phyloP scores from a whole-genome alignment of 768 basidiomycete species.

The Cystobasidium tubakii region DNA sequence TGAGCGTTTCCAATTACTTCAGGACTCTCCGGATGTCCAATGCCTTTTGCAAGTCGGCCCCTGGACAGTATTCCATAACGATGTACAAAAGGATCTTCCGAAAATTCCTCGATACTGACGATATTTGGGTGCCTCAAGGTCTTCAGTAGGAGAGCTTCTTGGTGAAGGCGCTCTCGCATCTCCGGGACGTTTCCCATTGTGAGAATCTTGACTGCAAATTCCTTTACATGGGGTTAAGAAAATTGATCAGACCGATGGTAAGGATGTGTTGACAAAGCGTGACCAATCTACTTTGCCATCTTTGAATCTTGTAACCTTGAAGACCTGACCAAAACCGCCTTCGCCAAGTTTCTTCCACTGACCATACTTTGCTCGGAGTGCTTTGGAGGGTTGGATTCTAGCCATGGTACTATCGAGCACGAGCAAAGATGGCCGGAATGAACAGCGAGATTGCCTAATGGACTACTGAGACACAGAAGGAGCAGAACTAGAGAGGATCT shows the following conservation, averaged over 20 bases:
- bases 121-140: constrained; percentile 17
- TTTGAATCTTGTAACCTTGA: constrained; percentile 11
- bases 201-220: constrained; percentile 18
- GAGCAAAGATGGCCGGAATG: constrained; percentile 4
- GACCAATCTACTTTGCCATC: constrained; percentile 13
- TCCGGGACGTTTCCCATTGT: constrained; percentile 10
- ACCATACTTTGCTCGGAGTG: constrained; percentile 16
- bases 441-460: not conserved
- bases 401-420: not conserved
- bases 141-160: constrained; percentile 21
- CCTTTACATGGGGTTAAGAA: not conserved
- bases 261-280: not conserved
- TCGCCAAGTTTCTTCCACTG: constrained; percentile 7
- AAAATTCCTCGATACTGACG: constrained; percentile 16
- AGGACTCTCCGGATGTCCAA: constrained; percentile 7
- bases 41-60: constrained; percentile 13
- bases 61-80: constrained; percentile 28
- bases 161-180: constrained; percentile 12
- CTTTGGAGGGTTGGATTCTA: constrained; percentile 10
- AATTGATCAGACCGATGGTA: not conserved
- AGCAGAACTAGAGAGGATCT: constrained; percentile 6
- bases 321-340: constrained; percentile 21
- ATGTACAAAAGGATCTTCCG: constrained; percentile 23
- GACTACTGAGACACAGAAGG: constrained; percentile 1
- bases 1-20: not conserved